These are phyloP conservation scores for Parathielavia hyrcaniae DNA, from an alignment of 495 filamentous ascomycete species.

Conservation along the genomic window DNA sequence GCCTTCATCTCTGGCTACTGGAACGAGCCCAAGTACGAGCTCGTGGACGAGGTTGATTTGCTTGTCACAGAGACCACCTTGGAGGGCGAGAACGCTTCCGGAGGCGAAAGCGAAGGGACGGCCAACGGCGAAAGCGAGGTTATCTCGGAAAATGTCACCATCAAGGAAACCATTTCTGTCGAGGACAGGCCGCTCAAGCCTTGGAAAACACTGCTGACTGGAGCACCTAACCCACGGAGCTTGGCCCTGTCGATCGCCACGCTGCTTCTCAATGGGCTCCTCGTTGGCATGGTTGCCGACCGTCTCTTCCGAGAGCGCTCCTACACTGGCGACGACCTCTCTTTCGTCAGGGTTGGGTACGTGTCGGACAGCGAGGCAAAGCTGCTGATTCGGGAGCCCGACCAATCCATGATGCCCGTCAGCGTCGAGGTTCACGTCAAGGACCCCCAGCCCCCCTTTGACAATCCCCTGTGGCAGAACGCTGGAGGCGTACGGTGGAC, in stretches of 20 bases:
- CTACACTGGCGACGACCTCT: slow-evolving; percentile 65
- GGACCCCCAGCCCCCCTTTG: slow-evolving; percentile 41
- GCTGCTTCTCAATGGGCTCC: slow-evolving; percentile 60
- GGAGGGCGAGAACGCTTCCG: slow-evolving; percentile 23
- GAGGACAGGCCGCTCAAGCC: slow-evolving; percentile 38
- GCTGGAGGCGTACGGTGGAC: slow-evolving; percentile 59
- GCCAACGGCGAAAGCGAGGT: slow-evolving; percentile 18
- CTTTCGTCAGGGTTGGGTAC: slow-evolving; percentile 79
- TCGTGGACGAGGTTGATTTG: slow-evolving; percentile 59
- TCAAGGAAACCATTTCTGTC: slow-evolving; percentile 46
- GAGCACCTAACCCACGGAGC: slow-evolving; percentile 62
- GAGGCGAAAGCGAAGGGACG: slow-evolving; percentile 22
- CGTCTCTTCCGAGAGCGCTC: slow-evolving; percentile 64
- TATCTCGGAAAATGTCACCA: slow-evolving; percentile 43
- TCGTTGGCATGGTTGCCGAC: slow-evolving; percentile 64
- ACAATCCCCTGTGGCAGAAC: slow-evolving; percentile 55
- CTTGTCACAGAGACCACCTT: slow-evolving; percentile 48
- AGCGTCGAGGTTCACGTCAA: slow-evolving; percentile 53
- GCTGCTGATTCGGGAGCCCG: slow-evolving; percentile 76
- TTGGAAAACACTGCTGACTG: slow-evolving; percentile 63
- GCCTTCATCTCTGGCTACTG: slow-evolving; percentile 56
- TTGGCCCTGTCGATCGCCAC: slow-evolving; percentile 54
- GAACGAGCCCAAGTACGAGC: slow-evolving; percentile 51
- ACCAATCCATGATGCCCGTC: slow-evolving; percentile 65
- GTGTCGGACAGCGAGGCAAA: slow-evolving; percentile 75